A percentile compares a stretch with the other conserved stretches of the same genome.
These are phyloP conservation scores for Coriaria nepalensis DNA, from an alignment of 306 rosid genomes.

Conservation along the genomic window DNA sequence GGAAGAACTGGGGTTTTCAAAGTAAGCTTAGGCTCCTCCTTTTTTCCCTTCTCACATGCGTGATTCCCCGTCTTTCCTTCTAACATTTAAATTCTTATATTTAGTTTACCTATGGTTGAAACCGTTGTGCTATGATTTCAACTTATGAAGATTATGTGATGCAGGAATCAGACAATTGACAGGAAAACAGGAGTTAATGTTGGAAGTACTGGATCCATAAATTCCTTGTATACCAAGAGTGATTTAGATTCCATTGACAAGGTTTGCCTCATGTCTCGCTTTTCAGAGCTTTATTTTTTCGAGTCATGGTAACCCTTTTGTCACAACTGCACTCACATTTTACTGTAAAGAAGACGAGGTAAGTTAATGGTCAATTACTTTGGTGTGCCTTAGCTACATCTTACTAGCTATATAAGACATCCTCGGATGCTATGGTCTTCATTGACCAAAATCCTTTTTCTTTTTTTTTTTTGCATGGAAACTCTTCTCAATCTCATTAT, in stretches of 20 bases:
- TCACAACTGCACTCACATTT: too few species aligned
- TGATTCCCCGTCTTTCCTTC: too few species aligned
- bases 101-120: not conserved
- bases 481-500: not conserved
- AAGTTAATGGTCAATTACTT: too few species aligned
- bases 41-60: too few species aligned
- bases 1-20: constrained; percentile 61
- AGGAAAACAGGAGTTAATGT: constrained; percentile 18
- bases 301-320: too few species aligned
- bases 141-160: constrained; percentile 27
- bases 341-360: too few species aligned
- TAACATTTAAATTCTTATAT: not conserved
- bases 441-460: not conserved
- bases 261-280: constrained; percentile 30
- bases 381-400: too few species aligned
- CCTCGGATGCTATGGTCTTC: not conserved
- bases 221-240: constrained; percentile 25
- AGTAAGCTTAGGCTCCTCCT: constrained; percentile 32
- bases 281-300: constrained; percentile 3
- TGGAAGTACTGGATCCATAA: constrained; percentile 30
- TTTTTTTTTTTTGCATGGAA: constrained; percentile 8
- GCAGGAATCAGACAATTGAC: constrained; percentile 50
- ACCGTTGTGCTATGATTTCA: not conserved
- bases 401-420: too few species aligned
- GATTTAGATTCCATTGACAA: constrained; percentile 70